Evolutionary conservation across 2,329 filamentous ascomycete species (phyloP), one percentile per base, ranked within the genome.

Genomic region (Elsinoe batatas): DNA sequence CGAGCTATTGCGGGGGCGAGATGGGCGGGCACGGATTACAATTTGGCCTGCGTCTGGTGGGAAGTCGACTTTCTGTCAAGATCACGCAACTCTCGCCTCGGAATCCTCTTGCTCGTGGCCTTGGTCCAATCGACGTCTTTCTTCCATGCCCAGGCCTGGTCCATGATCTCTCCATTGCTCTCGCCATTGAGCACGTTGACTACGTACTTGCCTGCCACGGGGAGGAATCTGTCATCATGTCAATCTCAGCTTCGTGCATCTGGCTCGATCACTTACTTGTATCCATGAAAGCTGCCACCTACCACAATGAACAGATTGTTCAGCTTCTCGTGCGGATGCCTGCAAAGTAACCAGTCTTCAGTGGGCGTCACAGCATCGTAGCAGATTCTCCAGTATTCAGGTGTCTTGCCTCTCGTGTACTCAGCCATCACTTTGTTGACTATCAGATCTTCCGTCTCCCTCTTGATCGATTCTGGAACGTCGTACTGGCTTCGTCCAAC

Each of bases 211-310:
- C 82, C 81, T 59, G 83, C 78, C 20, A 77, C 78, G 0, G 81
- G 81, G 22, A 85, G 69, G 63, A 87, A 65, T 26, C 47, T 51
- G 17, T 30, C 11, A 7, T 7, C 6, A 10, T 6, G 26, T 49
- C 32, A 51, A 15, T 8, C 1, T 18, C 36, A 17, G 18, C 5
- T 37, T 13, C 4, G 8, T 15, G 10, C 20, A 8, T 7, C 20
- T 38, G 18, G 12, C 8, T 36, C 20, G 20, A 37, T 32, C 37
- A 83, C 47, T 37, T 51, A 51, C 65, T 85, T 84, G 76, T 78
- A 84, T 30, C 78, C 77, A 63, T 85, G 82, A 59, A 84, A 82
- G 11, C 80, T 83, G 1, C 82, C 82, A 11, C 79, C 81, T 0
- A 78, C 79, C 0, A 81, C 82, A 20, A 86, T 65, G 65, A 78